phyloP scores from a whole-genome alignment of 2,329 filamentous ascomycete genomes.

The Phialophora verrucosa region DNA sequence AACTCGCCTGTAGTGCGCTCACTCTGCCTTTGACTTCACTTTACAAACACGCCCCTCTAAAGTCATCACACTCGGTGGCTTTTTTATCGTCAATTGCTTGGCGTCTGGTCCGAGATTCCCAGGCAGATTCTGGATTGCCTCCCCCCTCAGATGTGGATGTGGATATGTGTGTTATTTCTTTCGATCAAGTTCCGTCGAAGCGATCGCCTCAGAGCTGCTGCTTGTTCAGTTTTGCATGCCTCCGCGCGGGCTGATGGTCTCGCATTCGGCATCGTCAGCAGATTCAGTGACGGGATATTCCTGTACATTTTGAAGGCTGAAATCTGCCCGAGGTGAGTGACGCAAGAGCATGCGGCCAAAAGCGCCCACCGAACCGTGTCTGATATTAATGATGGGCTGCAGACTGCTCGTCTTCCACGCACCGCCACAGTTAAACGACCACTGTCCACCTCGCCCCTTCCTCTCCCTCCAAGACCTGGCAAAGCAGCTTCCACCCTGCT shows the following conservation, averaged over 20 bases:
- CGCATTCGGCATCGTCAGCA: background rate
- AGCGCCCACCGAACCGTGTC: background rate
- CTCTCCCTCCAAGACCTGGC: background rate
- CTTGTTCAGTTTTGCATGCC: background rate
- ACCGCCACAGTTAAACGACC: background rate
- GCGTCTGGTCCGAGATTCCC: background rate
- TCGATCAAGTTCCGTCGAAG: background rate
- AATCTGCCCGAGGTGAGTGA: background rate
- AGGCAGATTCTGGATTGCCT: background rate
- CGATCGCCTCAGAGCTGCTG: background rate
- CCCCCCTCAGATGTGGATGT: background rate
- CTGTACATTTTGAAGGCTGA: background rate
- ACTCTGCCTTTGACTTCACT: background rate
- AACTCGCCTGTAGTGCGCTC: background rate
- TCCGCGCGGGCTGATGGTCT: background rate
- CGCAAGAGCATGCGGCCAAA: background rate
- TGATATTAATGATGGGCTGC: background rate
- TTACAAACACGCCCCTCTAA: background rate
- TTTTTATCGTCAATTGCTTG: background rate
- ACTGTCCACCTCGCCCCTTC: background rate
- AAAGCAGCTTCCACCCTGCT: background rate
- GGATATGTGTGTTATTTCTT: background rate
- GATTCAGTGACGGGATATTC: background rate
- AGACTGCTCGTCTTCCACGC: background rate
- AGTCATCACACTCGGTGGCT: background rate